Conservation (phyloP, 1,284 basidiomycete species). For the Ceratobasidium theobromae region DNA sequence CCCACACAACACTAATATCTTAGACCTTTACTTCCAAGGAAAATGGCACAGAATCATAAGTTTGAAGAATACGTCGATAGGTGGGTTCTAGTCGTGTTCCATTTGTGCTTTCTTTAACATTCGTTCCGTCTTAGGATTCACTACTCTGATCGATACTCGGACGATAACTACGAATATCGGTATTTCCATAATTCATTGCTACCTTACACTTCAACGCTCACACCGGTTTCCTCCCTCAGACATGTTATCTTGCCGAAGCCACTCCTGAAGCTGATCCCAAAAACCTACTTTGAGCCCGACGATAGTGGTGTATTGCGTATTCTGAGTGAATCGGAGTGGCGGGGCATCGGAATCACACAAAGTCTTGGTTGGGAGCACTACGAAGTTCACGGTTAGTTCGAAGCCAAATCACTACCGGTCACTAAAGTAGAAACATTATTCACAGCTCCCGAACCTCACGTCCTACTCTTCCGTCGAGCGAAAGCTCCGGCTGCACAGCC, state of each 20-base stretch:
- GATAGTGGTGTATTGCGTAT: conserved; percentile 80
- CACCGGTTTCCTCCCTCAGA: conserved; percentile 45
- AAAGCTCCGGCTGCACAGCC: conserved; percentile 18
- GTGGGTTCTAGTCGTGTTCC: conserved; percentile 44
- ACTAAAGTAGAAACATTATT: not conserved
- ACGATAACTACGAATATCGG: conserved; percentile 67
- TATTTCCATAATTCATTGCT: not conserved
- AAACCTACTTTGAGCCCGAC: conserved; percentile 62
- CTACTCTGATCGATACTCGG: conserved; percentile 81
- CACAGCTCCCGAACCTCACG: conserved; percentile 82
- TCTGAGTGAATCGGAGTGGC: conserved; percentile 86
- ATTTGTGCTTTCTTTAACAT: conserved; percentile 28
- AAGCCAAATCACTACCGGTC: not conserved
- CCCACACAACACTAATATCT: too few species aligned
- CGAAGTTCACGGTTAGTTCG: conserved; percentile 85
- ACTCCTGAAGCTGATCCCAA: conserved; percentile 84
- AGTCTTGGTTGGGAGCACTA: conserved; percentile 97
- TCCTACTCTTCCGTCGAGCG: conserved; percentile 71
- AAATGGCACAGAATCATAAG: conserved; percentile 36
- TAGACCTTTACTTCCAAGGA: too few species aligned
- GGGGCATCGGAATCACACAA: conserved; percentile 94
- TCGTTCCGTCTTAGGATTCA: conserved; percentile 58
- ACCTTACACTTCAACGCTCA: not conserved
- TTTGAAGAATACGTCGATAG: conserved; percentile 55
- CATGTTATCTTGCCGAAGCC: conserved; percentile 91